Evolutionary conservation across 2,329 filamentous ascomycete species (phyloP), one percentile per base, ranked within the genome.

Genomic region (Rhynchosporium agropyri): DNA sequence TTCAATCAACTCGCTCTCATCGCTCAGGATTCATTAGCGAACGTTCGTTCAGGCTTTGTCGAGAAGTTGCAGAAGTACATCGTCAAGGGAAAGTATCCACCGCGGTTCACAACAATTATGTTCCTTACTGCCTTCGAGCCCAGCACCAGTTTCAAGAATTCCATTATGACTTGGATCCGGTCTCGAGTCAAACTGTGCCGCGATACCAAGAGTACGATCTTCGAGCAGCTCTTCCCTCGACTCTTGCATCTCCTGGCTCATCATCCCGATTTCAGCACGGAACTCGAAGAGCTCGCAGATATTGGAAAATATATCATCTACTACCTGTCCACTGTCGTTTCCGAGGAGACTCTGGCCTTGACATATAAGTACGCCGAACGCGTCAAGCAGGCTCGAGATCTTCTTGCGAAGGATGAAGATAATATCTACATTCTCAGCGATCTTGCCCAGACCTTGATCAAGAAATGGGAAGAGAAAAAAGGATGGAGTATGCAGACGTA

Each of bases 111-210:
- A 75, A 90, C 91, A 0, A 88, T 97, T 46, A 82, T 96, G 5
- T 98, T 97, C 78, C 79, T 98, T 49, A 89, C 92, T 38, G 94
- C 95, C 1, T 97, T 95, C 74, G 95, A 99, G 77, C 95, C 94
- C 0, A 84, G 86, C 43, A 74, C 79, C n/a, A 83, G 85, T 15
- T 84, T 96, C 74, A 90, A 88, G 74, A 86, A 85, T 56, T 86
- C 89, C 48, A 88, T 91, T 3, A 85, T 91, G 65, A 97, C 91
- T 0, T 99, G 95, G 93, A 86, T 98, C 57, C 88, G 90, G 58
- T 94, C 93, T 50, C 86, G 93, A 13, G 87, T 89, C 8, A 84
- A 87, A 26, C 82, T 84, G 60, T 91, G 90, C 72, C 77, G 77
- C 62, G 80, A 82, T 38, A 80, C 77, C 66, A 85, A 83, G 70